Base-by-base conservation (phyloP, 108 stramenopile species). In the Nitzschia putrida region DNA sequence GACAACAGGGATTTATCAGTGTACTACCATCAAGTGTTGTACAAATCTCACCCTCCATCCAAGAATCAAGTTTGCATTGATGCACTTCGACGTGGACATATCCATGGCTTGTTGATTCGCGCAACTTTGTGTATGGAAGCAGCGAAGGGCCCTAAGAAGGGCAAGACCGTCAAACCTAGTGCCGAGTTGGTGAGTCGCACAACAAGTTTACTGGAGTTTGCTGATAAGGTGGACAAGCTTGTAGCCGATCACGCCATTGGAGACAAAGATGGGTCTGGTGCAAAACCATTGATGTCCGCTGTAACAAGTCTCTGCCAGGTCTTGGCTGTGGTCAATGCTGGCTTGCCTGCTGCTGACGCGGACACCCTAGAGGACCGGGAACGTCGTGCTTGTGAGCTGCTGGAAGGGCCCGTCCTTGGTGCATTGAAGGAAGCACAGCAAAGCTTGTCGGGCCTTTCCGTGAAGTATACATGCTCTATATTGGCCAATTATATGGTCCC, bases 1-100 rank as follows among this genome's bases (percentile, higher is more conserved):
- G 91, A 93, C 58, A 93, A 93, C 61, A 79, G 91, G 59, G 91
- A 93, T 59, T 69, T 80, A 24, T 78, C 83, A 16, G 75, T 93
- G 12, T 71, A 81, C 57, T 65, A 58, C 43, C 51, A 66, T 1
- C 71, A 79, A 57, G 76, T 83, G 41, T 68, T 88, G 10, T 40
- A 66, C 44, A 52, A 66, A 24, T 63, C 41, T 18, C 51, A 45
- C 7, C 56, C 77, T 24, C 43, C 53, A 23, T 66, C 72, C 25
- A 71, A 72, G 37, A 44, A 54, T 21, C 61, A 80, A 23, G 78
- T 90, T 37, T 40, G 72, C 0, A 38, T 21, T 42, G 79, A 82
- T 52, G 73, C 87, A 8, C 63, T 84, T 42, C 63, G 71, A 29
- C 73, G 85, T 24, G 83, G 85, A 5, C 84, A 87, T 60, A 53